Conservation (phyloP, 441 rosid species). For the Biscutella auriculata region DNA sequence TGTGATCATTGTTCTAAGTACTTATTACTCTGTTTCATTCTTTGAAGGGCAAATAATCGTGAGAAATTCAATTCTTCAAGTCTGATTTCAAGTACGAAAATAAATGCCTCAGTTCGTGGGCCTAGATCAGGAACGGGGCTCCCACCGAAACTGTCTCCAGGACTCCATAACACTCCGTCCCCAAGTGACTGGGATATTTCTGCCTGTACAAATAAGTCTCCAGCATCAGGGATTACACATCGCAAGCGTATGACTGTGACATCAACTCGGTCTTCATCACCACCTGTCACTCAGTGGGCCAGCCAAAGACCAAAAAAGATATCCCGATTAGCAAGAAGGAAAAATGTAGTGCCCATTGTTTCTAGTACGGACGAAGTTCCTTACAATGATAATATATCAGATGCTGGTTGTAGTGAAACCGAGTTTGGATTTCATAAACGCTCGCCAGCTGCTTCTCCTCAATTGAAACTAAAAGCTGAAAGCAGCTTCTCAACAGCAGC, state of each 20-base stretch:
- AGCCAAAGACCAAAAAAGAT: conserved; percentile 85
- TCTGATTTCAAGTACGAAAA: conserved; percentile 54
- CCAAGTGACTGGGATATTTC: conserved; percentile 82
- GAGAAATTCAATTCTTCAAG: conserved; percentile 67
- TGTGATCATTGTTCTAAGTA: conserved; percentile 10
- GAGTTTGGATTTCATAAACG: conserved; percentile 61
- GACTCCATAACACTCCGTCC: conserved; percentile 52
- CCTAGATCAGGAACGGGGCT: conserved; percentile 64
- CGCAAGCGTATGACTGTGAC: conserved; percentile 69
- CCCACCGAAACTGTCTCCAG: conserved; percentile 58
- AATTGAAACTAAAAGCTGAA: conserved; percentile 37
- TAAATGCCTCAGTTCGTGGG: conserved; percentile 58
- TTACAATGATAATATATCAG: conserved; percentile 51
- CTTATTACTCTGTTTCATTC: conserved; percentile 21
- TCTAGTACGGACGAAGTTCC: conserved; percentile 57
- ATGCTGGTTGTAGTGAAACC: conserved; percentile 54
- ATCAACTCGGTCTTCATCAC: conserved; percentile 67
- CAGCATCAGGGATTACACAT: conserved; percentile 49
- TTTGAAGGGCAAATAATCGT: conserved; percentile 51
- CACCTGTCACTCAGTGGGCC: conserved; percentile 83
- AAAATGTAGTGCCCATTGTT: conserved; percentile 60
- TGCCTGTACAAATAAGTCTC: conserved; percentile 67
- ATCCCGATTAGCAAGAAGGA: conserved; percentile 81
- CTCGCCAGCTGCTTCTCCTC: conserved; percentile 48
- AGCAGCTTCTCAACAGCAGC: conserved; percentile 50